Base-by-base conservation (phyloP, 176 grass and related monocot genomes). In the Eleusine coracana region DNA sequence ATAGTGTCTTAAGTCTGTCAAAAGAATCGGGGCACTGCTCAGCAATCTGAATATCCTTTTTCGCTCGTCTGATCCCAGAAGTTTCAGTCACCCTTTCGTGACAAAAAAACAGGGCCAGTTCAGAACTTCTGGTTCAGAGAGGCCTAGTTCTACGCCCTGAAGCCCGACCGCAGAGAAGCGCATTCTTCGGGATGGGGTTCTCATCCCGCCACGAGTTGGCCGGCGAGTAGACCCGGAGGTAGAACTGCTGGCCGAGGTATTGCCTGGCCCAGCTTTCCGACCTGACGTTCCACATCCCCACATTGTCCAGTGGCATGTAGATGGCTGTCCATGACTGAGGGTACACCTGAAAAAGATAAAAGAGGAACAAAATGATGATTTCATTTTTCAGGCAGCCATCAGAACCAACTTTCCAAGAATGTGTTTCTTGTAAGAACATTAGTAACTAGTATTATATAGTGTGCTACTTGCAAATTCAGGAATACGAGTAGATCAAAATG, bases 281-380 rank as follows among this genome's bases (percentile, higher is more conserved):
- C 73, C 95, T 70, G 70, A 98, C 70, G 75, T 98, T 98, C 95
- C 95, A 98, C 92, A 98, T 91, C 41, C 95, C 95, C 81, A 98
- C 92, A 69, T 98, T 98, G 72, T 98, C 95, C 72, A 98, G 58
- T 23, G 95, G 88, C 90, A 98, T 98, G 90, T 98, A 98, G 74
- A 98, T 91, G 17, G 90, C 88, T 23, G 86, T 89, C 95, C 95
- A 98, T 76, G 92, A 86, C 29, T 92, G 87, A 2, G 95, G 95
- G 39, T 95, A 98, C 59, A 98, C 92, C 95, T 98, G 84, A 82
- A 84, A 75, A 74, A 84, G 38, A 6, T 49, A 34, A 5, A 34
- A 5, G 29, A 68, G 18, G 37, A 36, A 48, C 67, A 45, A 42
- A 52, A 29, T 70, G 64, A 29, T 66, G 58, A 18, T 41, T 64